Base-by-base conservation (phyloP, 2,329 filamentous ascomycete species). In the Aspergillus luchuensis region DNA sequence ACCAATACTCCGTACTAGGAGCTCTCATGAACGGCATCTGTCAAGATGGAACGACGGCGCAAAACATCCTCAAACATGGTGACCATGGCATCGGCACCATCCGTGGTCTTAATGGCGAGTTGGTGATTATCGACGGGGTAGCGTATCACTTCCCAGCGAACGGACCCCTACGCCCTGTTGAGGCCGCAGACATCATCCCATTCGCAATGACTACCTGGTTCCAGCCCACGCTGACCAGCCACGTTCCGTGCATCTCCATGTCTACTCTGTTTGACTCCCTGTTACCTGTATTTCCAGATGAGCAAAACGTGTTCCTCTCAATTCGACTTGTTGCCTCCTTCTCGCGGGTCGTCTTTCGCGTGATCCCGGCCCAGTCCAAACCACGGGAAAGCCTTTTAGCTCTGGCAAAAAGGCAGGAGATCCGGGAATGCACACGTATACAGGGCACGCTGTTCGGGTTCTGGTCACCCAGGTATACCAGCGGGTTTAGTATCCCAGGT, bases 51-150 rank as follows among this genome's bases (percentile, higher is more conserved):
- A 76, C 79, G 48, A 60, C 72, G 4, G 71, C 73, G 8, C 65
- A 70, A 10, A 67, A 78, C 48, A 68, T 80, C 57, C 65, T 73
- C 15, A 47, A 57, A 6, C 76, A 78, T 61, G 78, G 79, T 53
- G 78, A 77, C 62, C 76, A 80, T 67, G 79, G 79, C 19, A 70
- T 81, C 4, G 79, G 79, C 39, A 81, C 79, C 5, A 78, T 80
- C 62, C 67, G 71, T 1, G 67, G 68, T 48, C 78, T 81, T 70
- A 72, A 80, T 61, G 79, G 79, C 56, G 79, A 80, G 60, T 68
- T 81, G n/a, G 56, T 81, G 17, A 70, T 80, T 36, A 66, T 81
- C 8, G 78, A 81, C 60, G 74, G 71, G 59, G 72, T 67, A 38
- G 71, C 77, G 23, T 80, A 80, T 64, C 78, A 81, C 62, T 70